Conservation (phyloP, 129 eudicot genomes). For the Chrysanthemum seticuspe region DNA sequence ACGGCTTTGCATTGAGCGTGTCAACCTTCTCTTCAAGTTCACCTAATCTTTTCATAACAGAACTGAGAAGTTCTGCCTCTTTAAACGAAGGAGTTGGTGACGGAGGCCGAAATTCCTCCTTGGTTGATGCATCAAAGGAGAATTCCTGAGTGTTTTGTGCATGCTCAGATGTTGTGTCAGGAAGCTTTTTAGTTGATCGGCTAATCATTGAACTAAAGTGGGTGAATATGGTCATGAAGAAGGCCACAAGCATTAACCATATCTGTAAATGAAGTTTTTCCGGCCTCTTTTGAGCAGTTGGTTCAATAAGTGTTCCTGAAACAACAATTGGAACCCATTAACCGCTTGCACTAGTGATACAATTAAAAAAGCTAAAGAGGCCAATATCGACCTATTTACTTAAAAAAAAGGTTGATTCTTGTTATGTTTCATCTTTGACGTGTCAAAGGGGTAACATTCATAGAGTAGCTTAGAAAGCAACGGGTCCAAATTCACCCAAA, state of each 20-base stretch:
- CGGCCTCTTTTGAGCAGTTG: constrained; percentile 48
- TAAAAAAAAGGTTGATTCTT: background rate
- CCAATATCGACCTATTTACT: background rate
- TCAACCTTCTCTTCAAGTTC: constrained; percentile 84
- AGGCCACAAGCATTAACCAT: constrained; percentile 58
- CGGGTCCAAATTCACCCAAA: background rate
- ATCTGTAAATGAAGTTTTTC: constrained; percentile 48
- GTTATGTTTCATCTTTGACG: constrained; percentile 1
- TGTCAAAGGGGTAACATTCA: background rate
- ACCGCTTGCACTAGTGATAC: background rate
- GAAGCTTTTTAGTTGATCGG: constrained; percentile 54
- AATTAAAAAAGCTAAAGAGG: background rate
- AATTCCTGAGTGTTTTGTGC: constrained; percentile 40
- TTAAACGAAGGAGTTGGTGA: constrained; percentile 61
- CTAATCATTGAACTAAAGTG: constrained; percentile 43
- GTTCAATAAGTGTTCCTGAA: constrained; percentile 44
- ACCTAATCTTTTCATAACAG: constrained; percentile 69
- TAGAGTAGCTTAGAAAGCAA: background rate
- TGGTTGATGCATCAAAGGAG: constrained; percentile 37
- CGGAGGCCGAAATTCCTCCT: constrained; percentile 69
- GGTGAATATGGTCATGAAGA: constrained; percentile 59
- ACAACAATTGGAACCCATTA: constrained; percentile 1
- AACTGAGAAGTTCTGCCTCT: constrained; percentile 54
- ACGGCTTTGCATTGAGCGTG: constrained; percentile 70
- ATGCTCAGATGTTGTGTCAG: constrained; percentile 33